Evolutionary conservation across 192 early-diverging fungal genomes (phyloP).

Genomic region (Coemansia sp.): DNA sequence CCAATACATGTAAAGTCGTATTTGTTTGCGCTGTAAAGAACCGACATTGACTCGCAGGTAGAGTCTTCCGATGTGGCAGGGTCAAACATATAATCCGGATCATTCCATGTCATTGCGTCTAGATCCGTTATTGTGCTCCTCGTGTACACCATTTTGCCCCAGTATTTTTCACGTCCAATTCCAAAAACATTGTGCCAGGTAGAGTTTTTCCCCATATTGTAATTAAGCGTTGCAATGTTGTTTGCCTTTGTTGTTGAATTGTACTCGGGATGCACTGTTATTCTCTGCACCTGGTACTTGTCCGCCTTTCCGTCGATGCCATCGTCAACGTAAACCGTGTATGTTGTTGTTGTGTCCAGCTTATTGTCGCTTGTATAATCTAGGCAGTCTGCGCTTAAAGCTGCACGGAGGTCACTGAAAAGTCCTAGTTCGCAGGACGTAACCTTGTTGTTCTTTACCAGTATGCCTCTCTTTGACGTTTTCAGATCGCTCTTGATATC

Average conservation of each 20-base stretch:
- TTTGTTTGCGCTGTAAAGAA: conserved; percentile 19
- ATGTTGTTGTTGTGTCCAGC: conserved; percentile 7
- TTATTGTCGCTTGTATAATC: conserved; percentile 3
- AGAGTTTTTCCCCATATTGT: conserved; percentile 1
- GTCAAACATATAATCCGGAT: conserved; percentile 1
- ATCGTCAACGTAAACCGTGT: conserved; percentile 16
- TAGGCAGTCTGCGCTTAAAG: conserved; percentile 37
- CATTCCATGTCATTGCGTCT: conserved; percentile 16
- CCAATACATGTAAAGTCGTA: conserved; percentile 17
- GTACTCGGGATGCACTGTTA: conserved; percentile 34
- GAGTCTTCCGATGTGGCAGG: background rate
- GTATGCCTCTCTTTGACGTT: conserved; percentile 21
- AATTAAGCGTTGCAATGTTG: conserved; percentile 32
- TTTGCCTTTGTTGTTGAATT: conserved; percentile 25
- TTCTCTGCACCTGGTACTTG: background rate
- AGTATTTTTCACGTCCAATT: background rate
- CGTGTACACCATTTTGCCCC: conserved; percentile 16
- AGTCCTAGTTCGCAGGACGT: conserved; percentile 30
- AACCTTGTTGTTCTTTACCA: conserved; percentile 22
- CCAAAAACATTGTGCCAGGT: conserved; percentile 27
- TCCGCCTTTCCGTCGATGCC: background rate
- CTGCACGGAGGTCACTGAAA: conserved; percentile 19
- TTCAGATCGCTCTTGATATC: conserved; percentile 4
- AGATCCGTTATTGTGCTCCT: conserved; percentile 17
- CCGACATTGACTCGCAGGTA: conserved; percentile 16